Base-by-base conservation (phyloP, 495 filamentous ascomycete species). In the Trichoderma gamsii region DNA sequence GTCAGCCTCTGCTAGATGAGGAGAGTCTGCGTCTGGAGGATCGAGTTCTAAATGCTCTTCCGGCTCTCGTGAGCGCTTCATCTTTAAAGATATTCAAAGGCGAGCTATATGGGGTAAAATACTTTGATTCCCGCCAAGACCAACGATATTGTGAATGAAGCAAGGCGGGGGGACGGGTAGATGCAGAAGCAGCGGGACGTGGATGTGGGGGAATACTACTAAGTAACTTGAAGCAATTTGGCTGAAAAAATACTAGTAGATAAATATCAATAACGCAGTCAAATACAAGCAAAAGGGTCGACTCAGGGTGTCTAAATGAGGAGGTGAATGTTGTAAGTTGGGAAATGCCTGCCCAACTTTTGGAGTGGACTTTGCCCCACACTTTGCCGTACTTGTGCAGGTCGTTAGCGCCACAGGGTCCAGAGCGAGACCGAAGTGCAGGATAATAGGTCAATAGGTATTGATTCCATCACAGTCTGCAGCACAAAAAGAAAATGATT, bases 31-130 rank as follows among this genome's bases (percentile, higher is more conserved):
- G 7, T 25, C 66, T 18, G 66, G 29, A 32, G 68, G 18, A 23
- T 49, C 67, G 7, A 68, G 63, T 68, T 69, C 74, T 74, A 72
- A 69, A 65, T 76, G 73, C 72, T 80, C 79, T 71, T 83, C 80
- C 71, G 75, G 79, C 75, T 82, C 80, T 75, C 81, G 79, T 81
- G 80, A 82, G 77, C 81, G 81, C 77, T 83, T 83, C 81, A 83
- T 83, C 67, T 69, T 76, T 35, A 63, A 29, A 64, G 0, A 64
- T 21, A 64, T 23, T 12, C 1, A 9, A 41, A 29, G 6, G 63
- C 41, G 63, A 65, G 35, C 63, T 65, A 35, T 41, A 35, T 41
- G 63, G 63, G 63, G 63, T 7, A 44, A 44, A 16, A 32, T 65
- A 44, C 35, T 65, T 65, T 44, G 18, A 65, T 15, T 41, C 35